phyloP scores from a whole-genome alignment of 129 eudicot species.

The Flaveria bidentis region DNA sequence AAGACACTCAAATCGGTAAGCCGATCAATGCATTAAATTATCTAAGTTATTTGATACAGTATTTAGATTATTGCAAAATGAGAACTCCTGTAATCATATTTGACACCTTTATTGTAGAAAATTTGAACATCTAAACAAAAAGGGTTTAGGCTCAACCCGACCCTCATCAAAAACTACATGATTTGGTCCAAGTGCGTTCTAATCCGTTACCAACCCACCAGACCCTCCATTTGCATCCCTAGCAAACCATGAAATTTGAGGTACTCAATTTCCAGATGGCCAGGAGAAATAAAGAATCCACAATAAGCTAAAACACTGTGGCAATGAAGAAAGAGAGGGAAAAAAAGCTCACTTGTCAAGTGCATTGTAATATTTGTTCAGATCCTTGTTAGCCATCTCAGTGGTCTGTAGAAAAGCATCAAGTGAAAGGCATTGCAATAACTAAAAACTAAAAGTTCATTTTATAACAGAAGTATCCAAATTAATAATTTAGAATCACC shows the following conservation, averaged over 20 bases:
- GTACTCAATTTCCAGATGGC: not conserved
- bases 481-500: conserved; percentile 42
- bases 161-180: not conserved
- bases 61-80: no score
- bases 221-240: not conserved
- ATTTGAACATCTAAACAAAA: not conserved
- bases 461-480: not conserved
- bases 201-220: not conserved
- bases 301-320: not conserved
- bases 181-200: not conserved
- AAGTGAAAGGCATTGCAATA: conserved; percentile 3
- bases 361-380: conserved; percentile 83
- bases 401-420: conserved; percentile 61
- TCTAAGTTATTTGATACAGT: no score
- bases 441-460: conserved; percentile 1
- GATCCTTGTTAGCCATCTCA: conserved; percentile 99
- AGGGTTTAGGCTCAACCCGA: no score
- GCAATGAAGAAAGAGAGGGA: not conserved
- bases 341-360: conserved; percentile 86
- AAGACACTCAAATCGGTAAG: no score
- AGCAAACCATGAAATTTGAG: not conserved
- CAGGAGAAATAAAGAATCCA: conserved; percentile 5
- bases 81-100: not conserved
- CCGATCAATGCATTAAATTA: no score
- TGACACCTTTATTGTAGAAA: not conserved